Evolutionary conservation across 108 stramenopile species (phyloP), one percentile per base, ranked within the genome.

Genomic region (Nannochloropsis gaditana): DNA sequence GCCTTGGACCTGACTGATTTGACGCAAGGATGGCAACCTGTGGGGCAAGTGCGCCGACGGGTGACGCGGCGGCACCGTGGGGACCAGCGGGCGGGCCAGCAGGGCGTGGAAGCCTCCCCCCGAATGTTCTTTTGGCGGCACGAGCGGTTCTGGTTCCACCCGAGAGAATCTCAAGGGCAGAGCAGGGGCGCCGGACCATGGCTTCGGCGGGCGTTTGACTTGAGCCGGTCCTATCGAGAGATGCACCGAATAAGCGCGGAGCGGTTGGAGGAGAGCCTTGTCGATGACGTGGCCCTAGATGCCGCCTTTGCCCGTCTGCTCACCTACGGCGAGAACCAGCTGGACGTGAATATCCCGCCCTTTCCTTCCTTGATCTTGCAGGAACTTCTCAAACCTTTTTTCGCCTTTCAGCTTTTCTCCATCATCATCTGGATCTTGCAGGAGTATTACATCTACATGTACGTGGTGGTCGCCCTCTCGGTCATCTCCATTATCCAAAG

Each of bases 1-100:
- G 59, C 59, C n/a, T 73, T 73, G 59, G 59, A 73, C 59, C 15
- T 73, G 59, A 73, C 59, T n/a, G 59, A 73, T n/a, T 73, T 73
- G n/a, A 73, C 59, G n/a, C 59, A 73, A 3, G 59, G 59, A 3
- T 73, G 59, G 59, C 59, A 73, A 73, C 59, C 59, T n/a, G n/a
- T n/a, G 59, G 59, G 59, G 59, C 15, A n/a, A 1, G 19, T 73
- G 3, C 59, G 59, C 59, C 15, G 3, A 6, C 19, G 4, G 6
- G 15, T 73, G 19, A n/a, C 59, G 59, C 4, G 6, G n/a, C 59
- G 59, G 59, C 15, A 73, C n/a, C 15, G 8, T 6, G 59, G 59
- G 59, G 59, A 73, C 6, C 19, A 73, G 3, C 4, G 15, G 59
- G 59, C 59, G 59, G 59, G 59, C 19, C 59, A n/a, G 59, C 59